Evolutionary conservation across 495 filamentous ascomycete genomes (phyloP), one percentile per base, ranked within the genome.

Genomic region (Penicillium canariense): DNA sequence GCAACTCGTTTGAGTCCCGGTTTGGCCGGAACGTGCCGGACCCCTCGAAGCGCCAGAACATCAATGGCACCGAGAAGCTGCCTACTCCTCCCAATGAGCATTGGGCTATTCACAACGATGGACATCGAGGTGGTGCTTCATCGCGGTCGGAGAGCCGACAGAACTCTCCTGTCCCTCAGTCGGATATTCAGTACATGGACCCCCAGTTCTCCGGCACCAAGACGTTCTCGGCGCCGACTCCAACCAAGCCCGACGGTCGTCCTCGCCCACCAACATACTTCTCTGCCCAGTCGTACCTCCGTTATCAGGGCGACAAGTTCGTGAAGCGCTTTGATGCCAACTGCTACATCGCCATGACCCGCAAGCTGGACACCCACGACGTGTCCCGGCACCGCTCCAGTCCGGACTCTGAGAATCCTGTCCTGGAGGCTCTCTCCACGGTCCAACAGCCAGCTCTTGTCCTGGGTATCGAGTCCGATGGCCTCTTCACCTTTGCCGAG

Each of bases 361-460:
- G 94, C 54, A 98, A 98, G 71, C 84, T 98, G n/a, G 94, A 98
- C 64, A 98, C 94, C 3, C 94, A 98, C 67, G 94, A 98, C 66
- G 83, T 98, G 25, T 91, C 89, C 18, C 81, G 91, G 20, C 79
- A 85, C 58, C 84, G 91, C 17, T 68, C 73, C 34, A 68, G 59
- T 34, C 62, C 69, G 4, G 57, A 68, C 2, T 64, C 72, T 3
- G 72, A 78, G 14, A 62, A 76, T 36, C 83, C 82, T 14, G 80
- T 96, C 22, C 72, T 77, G 14, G 81, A 87, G 23, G 91, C 93
- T 7, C 78, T 98, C n/a, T 79, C 81, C 2, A 73, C 87, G 58
- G 89, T 98, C 44, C 72, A 90, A 58, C 94, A 98, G 70, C 94
- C 94, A 0, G 84, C 88, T 0, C 73, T 98, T 6, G 88, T 98